Percentiles rank a stretch among this genome's conserved stretches.
These are phyloP conservation scores for Brassica cretica DNA, from an alignment of 345 rosid species.

Conservation along the genomic window DNA sequence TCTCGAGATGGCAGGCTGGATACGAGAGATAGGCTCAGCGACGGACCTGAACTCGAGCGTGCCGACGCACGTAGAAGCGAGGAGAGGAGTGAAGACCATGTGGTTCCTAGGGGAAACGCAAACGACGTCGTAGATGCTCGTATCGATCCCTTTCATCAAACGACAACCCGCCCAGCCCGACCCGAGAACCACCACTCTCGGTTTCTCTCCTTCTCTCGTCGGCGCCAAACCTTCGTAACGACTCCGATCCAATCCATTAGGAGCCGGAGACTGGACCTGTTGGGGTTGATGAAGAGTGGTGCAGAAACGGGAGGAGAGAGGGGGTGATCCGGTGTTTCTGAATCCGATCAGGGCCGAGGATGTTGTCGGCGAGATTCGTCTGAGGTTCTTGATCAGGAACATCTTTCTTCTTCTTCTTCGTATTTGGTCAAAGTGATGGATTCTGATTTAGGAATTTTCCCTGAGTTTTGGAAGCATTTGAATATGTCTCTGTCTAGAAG, in stretches of 20 bases:
- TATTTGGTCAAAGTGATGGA: conserved; percentile 4
- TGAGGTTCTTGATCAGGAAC: conserved; percentile 45
- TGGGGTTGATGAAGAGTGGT: conserved; percentile 17
- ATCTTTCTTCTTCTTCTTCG: conserved; percentile 30
- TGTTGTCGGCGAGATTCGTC: conserved; percentile 31
- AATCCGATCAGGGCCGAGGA: conserved; percentile 12
- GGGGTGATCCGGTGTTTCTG: conserved; percentile 13
- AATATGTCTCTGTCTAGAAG: neutral
- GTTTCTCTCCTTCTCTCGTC: conserved; percentile 61
- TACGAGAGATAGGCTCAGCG: conserved; percentile 79
- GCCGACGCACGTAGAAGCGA: conserved; percentile 97
- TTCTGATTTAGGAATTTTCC: neutral
- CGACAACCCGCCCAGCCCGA: conserved; percentile 97
- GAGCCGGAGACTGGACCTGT: conserved; percentile 14
- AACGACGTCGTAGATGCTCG: conserved; percentile 70
- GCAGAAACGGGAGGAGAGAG: conserved; percentile 44
- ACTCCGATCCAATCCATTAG: neutral
- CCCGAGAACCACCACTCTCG: conserved; percentile 84
- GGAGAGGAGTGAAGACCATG: conserved; percentile 88
- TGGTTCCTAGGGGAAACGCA: conserved; percentile 87
- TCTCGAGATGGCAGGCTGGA: conserved; percentile 81
- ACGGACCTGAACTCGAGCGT: conserved; percentile 94
- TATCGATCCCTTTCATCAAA: conserved; percentile 77
- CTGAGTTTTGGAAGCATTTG: neutral
- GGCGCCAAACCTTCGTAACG: conserved; percentile 52